A percentile compares a stretch with the other conserved stretches of the same genome.
phyloP scores from a whole-genome alignment of 495 filamentous ascomycete species.

The Filosporella fistucella region DNA sequence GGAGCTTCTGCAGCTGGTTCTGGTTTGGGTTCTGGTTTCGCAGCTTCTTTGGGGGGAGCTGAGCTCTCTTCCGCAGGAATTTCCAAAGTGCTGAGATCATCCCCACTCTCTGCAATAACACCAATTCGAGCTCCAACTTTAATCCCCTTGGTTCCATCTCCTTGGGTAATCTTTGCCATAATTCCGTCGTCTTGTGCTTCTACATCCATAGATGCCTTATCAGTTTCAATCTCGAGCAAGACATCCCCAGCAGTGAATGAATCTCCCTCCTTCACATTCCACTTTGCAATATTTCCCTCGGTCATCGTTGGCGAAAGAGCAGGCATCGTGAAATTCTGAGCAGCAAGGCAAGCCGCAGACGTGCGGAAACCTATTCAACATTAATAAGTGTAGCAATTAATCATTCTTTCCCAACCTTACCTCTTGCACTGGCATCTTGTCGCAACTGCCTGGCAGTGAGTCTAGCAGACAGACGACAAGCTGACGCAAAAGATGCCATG shows the following conservation, averaged over 20 bases:
- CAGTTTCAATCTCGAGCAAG: conserved; percentile 80
- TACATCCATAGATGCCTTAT: conserved; percentile 89
- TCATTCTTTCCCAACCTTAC: conserved; percentile 25
- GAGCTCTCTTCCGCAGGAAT: conserved; percentile 58
- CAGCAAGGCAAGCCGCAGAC: conserved; percentile 52
- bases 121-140: conserved; percentile 72
- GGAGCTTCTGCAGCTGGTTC: conserved; percentile 4
- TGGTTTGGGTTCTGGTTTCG: conserved; percentile 21
- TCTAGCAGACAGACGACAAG: conserved; percentile 45
- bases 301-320: conserved; percentile 87
- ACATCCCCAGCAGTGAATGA: conserved; percentile 74
- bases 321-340: conserved; percentile 79
- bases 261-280: conserved; percentile 77
- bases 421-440: conserved; percentile 44
- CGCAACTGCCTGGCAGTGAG: conserved; percentile 41
- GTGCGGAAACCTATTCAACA: conserved; percentile 53
- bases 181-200: conserved; percentile 81
- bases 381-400: conserved; percentile 7
- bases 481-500: conserved; percentile 49
- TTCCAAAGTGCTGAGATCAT: conserved; percentile 64
- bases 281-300: conserved; percentile 72
- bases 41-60: conserved; percentile 32
- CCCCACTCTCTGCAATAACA: conserved; percentile 69
- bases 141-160: conserved; percentile 64
- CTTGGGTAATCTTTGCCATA: conserved; percentile 71